phyloP scores from a whole-genome alignment of 2,329 filamentous ascomycete genomes.

The Cladosporium sphaerospermum region DNA sequence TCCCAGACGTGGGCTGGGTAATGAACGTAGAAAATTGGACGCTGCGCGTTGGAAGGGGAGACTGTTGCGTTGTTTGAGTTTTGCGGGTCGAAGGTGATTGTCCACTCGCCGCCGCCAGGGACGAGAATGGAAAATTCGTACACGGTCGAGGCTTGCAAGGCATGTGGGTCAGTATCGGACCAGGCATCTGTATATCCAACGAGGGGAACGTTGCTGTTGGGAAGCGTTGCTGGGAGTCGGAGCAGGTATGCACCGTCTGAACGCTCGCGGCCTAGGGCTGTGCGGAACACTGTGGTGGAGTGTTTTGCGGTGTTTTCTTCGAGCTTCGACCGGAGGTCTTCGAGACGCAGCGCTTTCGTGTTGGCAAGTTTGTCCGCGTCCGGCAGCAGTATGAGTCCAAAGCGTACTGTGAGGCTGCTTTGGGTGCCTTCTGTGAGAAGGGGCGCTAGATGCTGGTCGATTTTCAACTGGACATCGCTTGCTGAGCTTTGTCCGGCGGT shows the following conservation, averaged over 20 bases:
- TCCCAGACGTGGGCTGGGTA: constrained; percentile 21
- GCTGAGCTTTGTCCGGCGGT: background rate
- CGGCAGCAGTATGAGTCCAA: constrained; percentile 1
- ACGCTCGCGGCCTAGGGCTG: background rate
- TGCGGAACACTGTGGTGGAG: background rate
- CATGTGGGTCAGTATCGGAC: background rate
- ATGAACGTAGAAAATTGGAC: constrained; percentile 16
- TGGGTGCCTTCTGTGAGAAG: background rate
- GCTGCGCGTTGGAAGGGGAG: background rate
- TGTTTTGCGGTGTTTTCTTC: background rate
- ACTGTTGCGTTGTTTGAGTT: background rate
- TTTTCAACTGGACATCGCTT: background rate
- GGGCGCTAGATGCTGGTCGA: background rate
- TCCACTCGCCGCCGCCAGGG: constrained; percentile 5
- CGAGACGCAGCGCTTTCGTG: background rate
- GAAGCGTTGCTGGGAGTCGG: background rate
- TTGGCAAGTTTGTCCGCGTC: background rate
- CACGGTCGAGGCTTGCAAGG: background rate
- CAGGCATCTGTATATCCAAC: background rate
- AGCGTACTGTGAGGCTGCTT: background rate
- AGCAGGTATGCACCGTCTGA: constrained; percentile 1
- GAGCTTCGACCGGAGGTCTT: background rate
- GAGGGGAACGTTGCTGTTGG: background rate
- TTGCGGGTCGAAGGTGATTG: constrained; percentile 8
- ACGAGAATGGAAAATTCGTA: constrained; percentile 14